Conservation (phyloP, 2,329 filamentous ascomycete genomes). For the Coccinonectria pachysandricola region DNA sequence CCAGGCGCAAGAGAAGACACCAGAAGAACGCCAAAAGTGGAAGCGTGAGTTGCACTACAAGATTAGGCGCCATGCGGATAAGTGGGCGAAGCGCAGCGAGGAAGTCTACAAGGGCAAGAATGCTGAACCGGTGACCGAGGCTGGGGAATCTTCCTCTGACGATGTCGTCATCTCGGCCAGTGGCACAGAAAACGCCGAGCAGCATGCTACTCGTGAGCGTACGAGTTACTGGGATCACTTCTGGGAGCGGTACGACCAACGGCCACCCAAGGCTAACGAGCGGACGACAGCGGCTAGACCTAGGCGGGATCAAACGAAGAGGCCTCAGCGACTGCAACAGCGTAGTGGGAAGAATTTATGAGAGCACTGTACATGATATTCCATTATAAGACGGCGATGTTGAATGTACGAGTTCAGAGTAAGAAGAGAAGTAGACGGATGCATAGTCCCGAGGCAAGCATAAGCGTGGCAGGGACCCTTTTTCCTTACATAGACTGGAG, state of each 20-base stretch:
- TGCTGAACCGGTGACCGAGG: no score
- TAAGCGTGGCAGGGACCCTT: no score
- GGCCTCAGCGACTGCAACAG: conserved; percentile 1
- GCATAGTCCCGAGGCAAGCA: no score
- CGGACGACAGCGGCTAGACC: neutral
- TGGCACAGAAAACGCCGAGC: conserved; percentile 6
- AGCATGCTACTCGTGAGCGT: conserved; percentile 8
- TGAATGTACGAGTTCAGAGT: no score
- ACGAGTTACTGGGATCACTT: conserved; percentile 15
- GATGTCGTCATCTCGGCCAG: conserved; percentile 1
- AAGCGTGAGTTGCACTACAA: conserved; percentile 12
- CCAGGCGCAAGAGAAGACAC: neutral
- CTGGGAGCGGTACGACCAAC: conserved; percentile 18
- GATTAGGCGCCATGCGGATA: conserved; percentile 10
- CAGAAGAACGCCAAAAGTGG: conserved; percentile 7
- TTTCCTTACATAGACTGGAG: no score
- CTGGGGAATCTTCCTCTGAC: neutral
- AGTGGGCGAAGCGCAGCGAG: conserved; percentile 13
- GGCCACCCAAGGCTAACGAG: conserved; percentile 3
- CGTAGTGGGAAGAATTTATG: no score
- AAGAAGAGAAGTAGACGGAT: no score
- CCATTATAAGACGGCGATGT: no score
- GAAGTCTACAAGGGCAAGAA: conserved; percentile 1
- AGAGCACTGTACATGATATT: no score
- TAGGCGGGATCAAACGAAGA: no score